Evolutionary conservation across 2,329 filamentous ascomycete genomes (phyloP).

Genomic region (Fusarium setosum): DNA sequence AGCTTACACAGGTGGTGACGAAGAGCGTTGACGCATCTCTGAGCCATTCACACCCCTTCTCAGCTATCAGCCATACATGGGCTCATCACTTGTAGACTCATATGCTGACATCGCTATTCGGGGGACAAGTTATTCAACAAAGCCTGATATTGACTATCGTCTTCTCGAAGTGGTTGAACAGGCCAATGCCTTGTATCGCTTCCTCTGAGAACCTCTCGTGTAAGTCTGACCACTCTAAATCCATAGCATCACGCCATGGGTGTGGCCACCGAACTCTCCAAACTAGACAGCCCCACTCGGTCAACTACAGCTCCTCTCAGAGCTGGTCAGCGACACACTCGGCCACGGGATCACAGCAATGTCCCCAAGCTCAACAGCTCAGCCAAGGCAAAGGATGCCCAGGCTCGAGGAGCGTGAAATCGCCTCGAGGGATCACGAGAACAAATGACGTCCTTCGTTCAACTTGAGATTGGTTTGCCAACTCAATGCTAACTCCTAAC

Average conservation of each 20-base stretch:
- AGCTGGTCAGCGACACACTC: slow-evolving; percentile 36
- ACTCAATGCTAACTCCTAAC: not conserved
- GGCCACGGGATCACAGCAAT: slow-evolving; percentile 30
- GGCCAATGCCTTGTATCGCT: not conserved
- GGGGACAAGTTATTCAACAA: not conserved
- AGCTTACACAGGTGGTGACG: slow-evolving; percentile 29
- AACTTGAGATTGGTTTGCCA: not conserved
- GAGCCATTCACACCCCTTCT: slow-evolving; percentile 15
- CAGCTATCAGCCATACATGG: slow-evolving; percentile 3
- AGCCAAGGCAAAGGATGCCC: slow-evolving; percentile 7
- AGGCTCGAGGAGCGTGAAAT: not conserved
- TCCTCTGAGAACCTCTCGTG: not conserved
- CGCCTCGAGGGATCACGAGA: not conserved
- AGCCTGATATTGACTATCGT: not conserved
- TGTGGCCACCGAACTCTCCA: slow-evolving; percentile 14
- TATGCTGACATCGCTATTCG: slow-evolving; percentile 6
- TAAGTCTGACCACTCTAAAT: slow-evolving; percentile 22
- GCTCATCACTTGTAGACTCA: not conserved
- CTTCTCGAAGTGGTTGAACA: not conserved
- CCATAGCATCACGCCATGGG: slow-evolving; percentile 28
- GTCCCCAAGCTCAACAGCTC: slow-evolving; percentile 21
- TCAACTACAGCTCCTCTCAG: slow-evolving; percentile 32
- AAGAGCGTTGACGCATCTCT: slow-evolving; percentile 20
- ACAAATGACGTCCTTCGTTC: not conserved
- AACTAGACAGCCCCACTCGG: slow-evolving; percentile 28